Conservation (phyloP, 1,284 basidiomycete species). For the Apiotrichum montevideense region DNA sequence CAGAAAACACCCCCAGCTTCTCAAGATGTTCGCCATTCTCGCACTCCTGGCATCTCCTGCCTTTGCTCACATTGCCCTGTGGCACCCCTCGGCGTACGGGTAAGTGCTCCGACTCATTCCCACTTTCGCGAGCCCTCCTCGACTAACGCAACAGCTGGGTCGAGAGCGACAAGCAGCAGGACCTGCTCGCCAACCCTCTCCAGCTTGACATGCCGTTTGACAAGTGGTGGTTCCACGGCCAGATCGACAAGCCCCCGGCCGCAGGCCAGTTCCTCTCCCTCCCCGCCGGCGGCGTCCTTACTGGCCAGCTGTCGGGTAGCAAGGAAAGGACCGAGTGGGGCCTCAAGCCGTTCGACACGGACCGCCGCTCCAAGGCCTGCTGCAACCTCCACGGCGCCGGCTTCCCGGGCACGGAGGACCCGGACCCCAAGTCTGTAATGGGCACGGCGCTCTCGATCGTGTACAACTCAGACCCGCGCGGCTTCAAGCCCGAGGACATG, state of each 20-base stretch:
- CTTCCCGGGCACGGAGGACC: not conserved
- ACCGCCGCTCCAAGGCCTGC: too few species aligned
- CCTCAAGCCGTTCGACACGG: too few species aligned
- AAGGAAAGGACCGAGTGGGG: too few species aligned
- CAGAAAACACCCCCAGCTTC: too few species aligned
- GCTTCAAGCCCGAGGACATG: conserved; percentile 60
- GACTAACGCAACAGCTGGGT: too few species aligned
- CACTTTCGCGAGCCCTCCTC: too few species aligned
- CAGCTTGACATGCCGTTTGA: too few species aligned
- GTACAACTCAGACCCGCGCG: conserved; percentile 56
- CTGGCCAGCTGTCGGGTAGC: conserved; percentile 1
- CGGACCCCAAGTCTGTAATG: not conserved
- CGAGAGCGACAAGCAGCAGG: too few species aligned
- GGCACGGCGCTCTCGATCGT: conserved; percentile 53
- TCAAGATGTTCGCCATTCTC: not conserved
- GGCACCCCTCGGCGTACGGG: conserved; percentile 43
- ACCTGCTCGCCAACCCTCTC: too few species aligned
- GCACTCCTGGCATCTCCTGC: conserved; percentile 14
- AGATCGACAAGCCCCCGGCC: conserved; percentile 36
- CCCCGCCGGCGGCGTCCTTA: conserved; percentile 31
- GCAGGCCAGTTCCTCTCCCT: conserved; percentile 35
- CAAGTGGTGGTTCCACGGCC: conserved; percentile 59
- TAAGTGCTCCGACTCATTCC: conserved; percentile 13
- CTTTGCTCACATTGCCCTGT: conserved; percentile 34
- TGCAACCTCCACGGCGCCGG: not conserved